phyloP scores from a whole-genome alignment of 2,329 filamentous ascomycete species.

The Lecanoromycetidae sp. region DNA sequence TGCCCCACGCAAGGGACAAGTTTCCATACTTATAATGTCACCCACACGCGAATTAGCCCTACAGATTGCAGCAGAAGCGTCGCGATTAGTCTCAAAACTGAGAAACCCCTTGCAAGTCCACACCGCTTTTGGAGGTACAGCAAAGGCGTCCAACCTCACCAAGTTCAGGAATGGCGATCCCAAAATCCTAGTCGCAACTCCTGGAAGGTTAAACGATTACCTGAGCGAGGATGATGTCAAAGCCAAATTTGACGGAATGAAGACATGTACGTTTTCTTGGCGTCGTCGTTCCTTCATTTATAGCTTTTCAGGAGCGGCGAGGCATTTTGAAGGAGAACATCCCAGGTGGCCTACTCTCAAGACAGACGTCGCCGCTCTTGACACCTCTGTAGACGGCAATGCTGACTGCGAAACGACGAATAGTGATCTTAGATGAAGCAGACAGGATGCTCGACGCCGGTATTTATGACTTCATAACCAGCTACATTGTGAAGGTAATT shows the following conservation, averaged over 20 bases:
- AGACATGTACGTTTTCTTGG: no score
- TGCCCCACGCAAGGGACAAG: conserved; percentile 43
- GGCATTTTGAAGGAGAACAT: no score
- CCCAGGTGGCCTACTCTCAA: no score
- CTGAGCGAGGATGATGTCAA: conserved; percentile 52
- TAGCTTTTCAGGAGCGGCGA: no score
- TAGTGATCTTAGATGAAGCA: conserved; percentile 57
- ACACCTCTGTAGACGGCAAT: no score
- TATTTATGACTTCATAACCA: conserved; percentile 54
- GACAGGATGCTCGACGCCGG: conserved; percentile 49
- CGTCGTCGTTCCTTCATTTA: no score
- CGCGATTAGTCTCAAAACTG: conserved; percentile 40
- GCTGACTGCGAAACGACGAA: no score
- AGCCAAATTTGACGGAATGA: conserved; percentile 50
- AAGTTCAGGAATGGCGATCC: conserved; percentile 64
- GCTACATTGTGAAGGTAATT: conserved; percentile 39
- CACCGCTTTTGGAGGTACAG: conserved; percentile 84
- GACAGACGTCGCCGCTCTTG: no score
- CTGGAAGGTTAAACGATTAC: conserved; percentile 75
- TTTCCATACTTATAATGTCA: conserved; percentile 41
- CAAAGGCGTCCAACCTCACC: conserved; percentile 56
- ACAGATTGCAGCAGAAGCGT: conserved; percentile 60
- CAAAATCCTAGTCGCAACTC: conserved; percentile 81
- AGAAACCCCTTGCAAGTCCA: conserved; percentile 51
- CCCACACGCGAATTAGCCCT: conserved; percentile 52